Evolutionary conservation across 2,329 filamentous ascomycete genomes (phyloP), one percentile per base, ranked within the genome.

Genomic region (Septoria linicola): DNA sequence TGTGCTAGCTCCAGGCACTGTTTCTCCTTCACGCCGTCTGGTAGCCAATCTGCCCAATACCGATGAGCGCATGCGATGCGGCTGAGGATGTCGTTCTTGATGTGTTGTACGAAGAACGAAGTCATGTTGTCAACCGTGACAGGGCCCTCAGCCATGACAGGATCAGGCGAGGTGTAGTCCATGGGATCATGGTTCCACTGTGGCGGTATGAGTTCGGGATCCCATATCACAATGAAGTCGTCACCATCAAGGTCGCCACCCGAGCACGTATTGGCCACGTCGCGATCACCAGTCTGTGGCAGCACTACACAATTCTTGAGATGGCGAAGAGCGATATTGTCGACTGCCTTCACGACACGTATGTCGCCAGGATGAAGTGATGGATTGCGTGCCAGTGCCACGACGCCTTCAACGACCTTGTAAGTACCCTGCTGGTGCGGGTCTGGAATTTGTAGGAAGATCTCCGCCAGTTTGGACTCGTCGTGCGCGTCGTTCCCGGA

Each of bases 221-320:
- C 91, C 92, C 93, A 99, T 39, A 96, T 86, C 4, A 97, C 83
- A 49, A 97, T 85, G 66, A 90, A 99, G 66, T 99, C 93, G 63
- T 99, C 93, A 0, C 93, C 93, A 65, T 99, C 93, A 0, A 99
- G 78, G 65, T 99, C 93, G 0, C 93, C 93, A 1, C 93, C 93
- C 3, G 93, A 96, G 58, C 93, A 90, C 92, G 97, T 97, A 63
- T 87, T 90, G 1, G 91, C 83, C 17, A 99, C 73, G 57, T 95
- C 89, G 13, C 87, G 79, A 64, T 96, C 89, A 0, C 92, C 92
- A 0, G 76, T 85, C 30, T 88, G 82, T 0, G 93, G 89, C 41
- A 99, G 85, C 0, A 97, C 90, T 1, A 97, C 85, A 0, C 95
- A 88, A 65, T 97, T 85, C 50, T 81, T 84, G 3, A 96, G 76